Base-by-base conservation (phyloP, 2,329 filamentous ascomycete species). In the Colletotrichum viniferum region DNA sequence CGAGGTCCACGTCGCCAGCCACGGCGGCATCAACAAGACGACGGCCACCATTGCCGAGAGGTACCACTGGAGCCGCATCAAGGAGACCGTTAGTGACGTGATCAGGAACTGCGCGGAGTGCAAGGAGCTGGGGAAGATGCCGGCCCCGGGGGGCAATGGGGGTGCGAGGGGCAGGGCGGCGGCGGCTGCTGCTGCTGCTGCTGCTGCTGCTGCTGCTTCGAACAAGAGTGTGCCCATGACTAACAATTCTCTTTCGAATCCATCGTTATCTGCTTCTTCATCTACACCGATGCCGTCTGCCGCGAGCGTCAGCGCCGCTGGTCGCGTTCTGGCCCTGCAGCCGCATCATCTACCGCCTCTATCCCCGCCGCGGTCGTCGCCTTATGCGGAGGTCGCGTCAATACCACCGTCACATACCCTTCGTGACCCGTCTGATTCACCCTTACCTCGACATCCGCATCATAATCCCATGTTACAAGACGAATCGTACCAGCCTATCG, bases 51-150 rank as follows among this genome's bases (percentile, higher is more conserved):
- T 99, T 80, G 95, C 96, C 13, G 95, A 98, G 82, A 94, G 94
- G 81, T 98, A 96, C 83, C 97, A 98, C 85, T 99, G 97, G 97
- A 96, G 97, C 63, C 92, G 96, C 76, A 98, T 98, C 87, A 99
- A 98, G 84, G 96, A 98, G 85, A 98, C 96, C 1, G 97, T 98
- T 77, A 97, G 94, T 82, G 93, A 96, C 82, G 96, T 98, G 79
- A 98, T 98, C 84, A 94, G 95, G 80, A 96, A 97, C 80, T 99
- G 97, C 84, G 86, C 90, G 9, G 93, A 98, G 82, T 98, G 96
- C 87, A 98, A 96, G 85, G 95, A 98, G 80, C 87, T 91, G 48
- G 90, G 92, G 76, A 94, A 94, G 83, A 87, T 89, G 36, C 82
- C 85, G 36, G 77, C 78, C 12, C 76, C 74, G 12, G 74, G 74